Base-by-base conservation (phyloP, 345 rosid genomes). In the Lumnitzera racemosa region DNA sequence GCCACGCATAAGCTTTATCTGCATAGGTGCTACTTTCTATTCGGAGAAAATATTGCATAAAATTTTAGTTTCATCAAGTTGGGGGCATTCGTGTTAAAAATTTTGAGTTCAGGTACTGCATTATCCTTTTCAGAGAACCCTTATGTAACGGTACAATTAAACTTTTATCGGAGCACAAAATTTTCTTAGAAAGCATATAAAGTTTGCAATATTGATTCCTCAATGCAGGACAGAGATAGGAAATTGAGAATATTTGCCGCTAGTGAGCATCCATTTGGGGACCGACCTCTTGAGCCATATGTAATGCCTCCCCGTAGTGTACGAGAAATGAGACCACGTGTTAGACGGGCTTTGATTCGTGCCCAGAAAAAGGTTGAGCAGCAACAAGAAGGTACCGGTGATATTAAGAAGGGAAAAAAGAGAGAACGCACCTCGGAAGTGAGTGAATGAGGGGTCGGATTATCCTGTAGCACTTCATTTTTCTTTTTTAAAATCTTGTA, bases 251-350 rank as follows among this genome's bases (percentile, higher is more conserved):
- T 90, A 68, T 90, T 94, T 78, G 73, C 85, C 20, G 89, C 70
- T 24, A 59, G 72, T 73, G 97, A 90, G 67, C 99, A 94, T 70
- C 97, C 97, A 14, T 94, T 94, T 56, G 78, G 76, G 47, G 96
- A 90, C 63, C 72, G 76, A 65, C 85, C 95, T 36, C 73, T 88
- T 27, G 96, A 86, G 65, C 77, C 85, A 15, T 88, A 74, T 24
- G 77, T 70, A 65, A 94, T 86, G 89, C 96, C 97, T 15, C 91
- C 96, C 55, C 79, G 96, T 67, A 71, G 47, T 48, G 88, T 90
- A 49, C 77, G 99, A 65, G 96, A 90, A 76, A 76, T 90, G 97
- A 80, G 89, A 51, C 99, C 99, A 1, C 89, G 96, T 51, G 89
- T 77, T n/a, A 84, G 90, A 75, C 84, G 99, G 47, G 99, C 99